Evolutionary conservation across 768 basidiomycete species (phyloP), one percentile per base, ranked within the genome.

Genomic region (Trametes punicea): DNA sequence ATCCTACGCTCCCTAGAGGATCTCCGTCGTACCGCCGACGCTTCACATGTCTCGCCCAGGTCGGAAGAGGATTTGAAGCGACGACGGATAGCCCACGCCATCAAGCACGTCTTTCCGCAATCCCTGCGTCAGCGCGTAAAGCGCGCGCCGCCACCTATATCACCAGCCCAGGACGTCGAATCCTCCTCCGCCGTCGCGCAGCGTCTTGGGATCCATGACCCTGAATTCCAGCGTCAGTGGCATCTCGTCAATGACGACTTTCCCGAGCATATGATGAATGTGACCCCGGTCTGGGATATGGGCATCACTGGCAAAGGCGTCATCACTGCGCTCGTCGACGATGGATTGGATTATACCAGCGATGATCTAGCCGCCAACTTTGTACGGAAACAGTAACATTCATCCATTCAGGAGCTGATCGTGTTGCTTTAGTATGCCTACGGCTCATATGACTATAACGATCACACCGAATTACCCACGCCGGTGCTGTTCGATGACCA

Each of bases 401-500:
- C 7, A 11, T 46, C 5, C 2, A 13, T 16, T 20, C 40, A 34
- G 44, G 21, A 42, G 31, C 46, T 31, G 27, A 46, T 40, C 20
- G 4, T 4, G 8, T 18, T 18, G 46, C 18, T 46, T 16, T 36
- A 97, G 95, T 91, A 87, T 66, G 82, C 87, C 10, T 83, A 82
- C 21, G 85, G 94, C 56, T 98, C 95, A 0, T 90, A 93, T 67
- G 95, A 99, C 70, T 99, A 93, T 71, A 99, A 99, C 69, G 93
- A 96, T 67, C 93, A 98, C 65, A 83, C 83, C 25, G 75, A 83
- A 13, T 77, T 98, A 6, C 97, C 97, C 9, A 87, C 87, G 30
- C 97, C 97, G 0, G 81, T 86, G 55, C 83, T 95, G 40, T 80
- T 77, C 23, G 95, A 98, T 61, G 97, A 99, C 64, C 91, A 92